phyloP scores from a whole-genome alignment of 2,329 filamentous ascomycete species.

The Penicillium sp. region DNA sequence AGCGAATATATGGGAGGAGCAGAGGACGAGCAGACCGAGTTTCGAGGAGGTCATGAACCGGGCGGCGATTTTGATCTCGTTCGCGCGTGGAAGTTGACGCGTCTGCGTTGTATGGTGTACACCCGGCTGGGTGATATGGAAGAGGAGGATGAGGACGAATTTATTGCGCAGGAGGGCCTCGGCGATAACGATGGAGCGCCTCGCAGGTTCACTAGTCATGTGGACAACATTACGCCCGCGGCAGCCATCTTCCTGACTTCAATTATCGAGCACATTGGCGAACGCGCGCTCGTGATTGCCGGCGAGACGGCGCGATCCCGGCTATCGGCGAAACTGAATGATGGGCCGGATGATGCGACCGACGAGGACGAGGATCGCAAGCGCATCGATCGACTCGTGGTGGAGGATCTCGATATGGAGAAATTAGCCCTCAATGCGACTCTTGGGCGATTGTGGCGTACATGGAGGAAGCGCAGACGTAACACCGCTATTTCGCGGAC shows the following conservation, averaged over 20 bases:
- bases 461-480: slow-evolving; percentile 79
- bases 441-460: slow-evolving; percentile 86
- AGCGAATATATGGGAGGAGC: slow-evolving; percentile 81
- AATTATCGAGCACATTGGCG: slow-evolving; percentile 89
- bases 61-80: slow-evolving; percentile 82
- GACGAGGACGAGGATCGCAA: slow-evolving; percentile 49
- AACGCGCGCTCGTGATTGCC: slow-evolving; percentile 84
- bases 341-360: slow-evolving; percentile 62
- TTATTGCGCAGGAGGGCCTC: slow-evolving; percentile 79
- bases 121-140: slow-evolving; percentile 95
- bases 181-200: slow-evolving; percentile 61
- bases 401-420: slow-evolving; percentile 91
- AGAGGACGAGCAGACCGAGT: slow-evolving; percentile 72
- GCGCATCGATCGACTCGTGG: slow-evolving; percentile 67
- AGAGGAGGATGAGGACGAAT: slow-evolving; percentile 92
- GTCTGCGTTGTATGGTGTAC: slow-evolving; percentile 96
- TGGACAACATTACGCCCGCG: slow-evolving; percentile 78
- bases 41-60: slow-evolving; percentile 56
- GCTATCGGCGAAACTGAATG: slow-evolving; percentile 40
- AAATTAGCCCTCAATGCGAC: slow-evolving; percentile 87
- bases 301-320: slow-evolving; percentile 73
- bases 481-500: slow-evolving; percentile 44
- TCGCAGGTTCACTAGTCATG: slow-evolving; percentile 57
- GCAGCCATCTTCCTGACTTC: slow-evolving; percentile 96
- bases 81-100: slow-evolving; percentile 88